These are phyloP conservation scores for Microstroma glucosiphilum DNA, from an alignment of 1,284 basidiomycete genomes.

Conservation along the genomic window DNA sequence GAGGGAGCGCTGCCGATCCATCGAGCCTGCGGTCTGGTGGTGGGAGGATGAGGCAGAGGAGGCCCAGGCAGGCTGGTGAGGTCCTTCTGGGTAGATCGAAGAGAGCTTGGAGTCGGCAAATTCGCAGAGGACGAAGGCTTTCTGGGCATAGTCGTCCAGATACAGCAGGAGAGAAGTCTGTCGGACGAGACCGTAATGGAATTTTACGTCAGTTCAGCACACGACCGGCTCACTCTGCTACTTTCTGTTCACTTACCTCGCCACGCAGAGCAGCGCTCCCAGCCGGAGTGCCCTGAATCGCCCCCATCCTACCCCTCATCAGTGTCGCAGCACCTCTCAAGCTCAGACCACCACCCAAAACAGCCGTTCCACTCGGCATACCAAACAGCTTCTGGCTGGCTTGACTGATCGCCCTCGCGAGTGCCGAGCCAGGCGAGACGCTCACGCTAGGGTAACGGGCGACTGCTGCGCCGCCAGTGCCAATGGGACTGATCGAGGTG, in stretches of 20 bases:
- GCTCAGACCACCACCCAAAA: slow-evolving; percentile 16
- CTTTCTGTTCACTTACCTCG: no score
- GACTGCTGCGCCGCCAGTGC: no score
- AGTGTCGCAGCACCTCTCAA: slow-evolving; percentile 34
- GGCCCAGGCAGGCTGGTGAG: slow-evolving; percentile 25
- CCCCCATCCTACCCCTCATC: slow-evolving; percentile 31
- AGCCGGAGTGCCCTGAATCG: no score
- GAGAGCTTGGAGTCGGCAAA: slow-evolving; percentile 91
- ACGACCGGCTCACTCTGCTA: no score
- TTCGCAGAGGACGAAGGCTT: slow-evolving; percentile 83
- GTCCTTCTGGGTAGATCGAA: slow-evolving; percentile 58
- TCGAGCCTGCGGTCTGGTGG: background rate
- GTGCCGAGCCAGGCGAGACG: slow-evolving; percentile 21
- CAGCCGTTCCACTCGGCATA: slow-evolving; percentile 52
- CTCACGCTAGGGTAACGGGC: background rate
- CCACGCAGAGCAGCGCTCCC: no score
- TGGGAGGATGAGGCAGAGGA: background rate
- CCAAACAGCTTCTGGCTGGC: slow-evolving; percentile 89
- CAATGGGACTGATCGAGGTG: background rate
- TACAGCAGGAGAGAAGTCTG: slow-evolving; percentile 67
- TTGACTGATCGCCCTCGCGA: slow-evolving; percentile 73
- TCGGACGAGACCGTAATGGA: background rate
- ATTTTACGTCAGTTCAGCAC: no score
- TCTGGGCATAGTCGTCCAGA: slow-evolving; percentile 85
- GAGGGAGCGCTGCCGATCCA: background rate